phyloP scores from a whole-genome alignment of 2,329 filamentous ascomycete genomes.

The Neonectria hederae region DNA sequence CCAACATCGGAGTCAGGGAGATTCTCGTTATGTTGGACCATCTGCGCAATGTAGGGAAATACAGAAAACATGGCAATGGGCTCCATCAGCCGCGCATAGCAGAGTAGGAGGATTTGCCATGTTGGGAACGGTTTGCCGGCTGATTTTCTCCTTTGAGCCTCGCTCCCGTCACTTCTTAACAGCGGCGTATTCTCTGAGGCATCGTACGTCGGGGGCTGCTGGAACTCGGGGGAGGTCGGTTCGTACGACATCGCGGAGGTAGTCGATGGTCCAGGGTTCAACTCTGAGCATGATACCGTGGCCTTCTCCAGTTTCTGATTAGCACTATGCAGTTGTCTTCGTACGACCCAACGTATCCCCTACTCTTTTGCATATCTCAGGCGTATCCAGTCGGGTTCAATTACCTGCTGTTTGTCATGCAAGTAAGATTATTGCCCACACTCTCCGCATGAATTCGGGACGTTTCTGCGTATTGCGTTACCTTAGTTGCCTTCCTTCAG shows the following conservation, averaged over 20 bases:
- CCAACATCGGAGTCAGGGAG: constrained; percentile 73
- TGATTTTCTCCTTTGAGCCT: background rate
- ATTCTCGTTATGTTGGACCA: constrained; percentile 74
- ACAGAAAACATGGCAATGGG: constrained; percentile 84
- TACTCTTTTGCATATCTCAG: too few relatives aligned
- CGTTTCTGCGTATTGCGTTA: background rate
- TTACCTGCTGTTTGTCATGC: too few relatives aligned
- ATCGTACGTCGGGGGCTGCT: background rate
- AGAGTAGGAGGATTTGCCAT: constrained; percentile 75
- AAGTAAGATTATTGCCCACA: too few relatives aligned
- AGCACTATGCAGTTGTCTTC: too few relatives aligned
- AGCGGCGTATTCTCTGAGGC: background rate
- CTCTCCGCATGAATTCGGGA: too few relatives aligned
- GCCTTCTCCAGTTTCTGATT: background rate
- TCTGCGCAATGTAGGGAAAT: constrained; percentile 82
- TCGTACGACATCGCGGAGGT: background rate
- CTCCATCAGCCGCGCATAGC: constrained; percentile 77
- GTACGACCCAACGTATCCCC: too few relatives aligned
- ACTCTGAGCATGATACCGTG: background rate
- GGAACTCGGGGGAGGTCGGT: background rate
- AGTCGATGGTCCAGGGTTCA: background rate
- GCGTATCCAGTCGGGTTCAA: too few relatives aligned
- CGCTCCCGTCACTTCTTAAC: background rate
- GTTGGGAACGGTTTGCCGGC: constrained; percentile 48
- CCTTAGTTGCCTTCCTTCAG: background rate